phyloP scores from a whole-genome alignment of 495 filamentous ascomycete species.

The Staphylotrichum longicolle region DNA sequence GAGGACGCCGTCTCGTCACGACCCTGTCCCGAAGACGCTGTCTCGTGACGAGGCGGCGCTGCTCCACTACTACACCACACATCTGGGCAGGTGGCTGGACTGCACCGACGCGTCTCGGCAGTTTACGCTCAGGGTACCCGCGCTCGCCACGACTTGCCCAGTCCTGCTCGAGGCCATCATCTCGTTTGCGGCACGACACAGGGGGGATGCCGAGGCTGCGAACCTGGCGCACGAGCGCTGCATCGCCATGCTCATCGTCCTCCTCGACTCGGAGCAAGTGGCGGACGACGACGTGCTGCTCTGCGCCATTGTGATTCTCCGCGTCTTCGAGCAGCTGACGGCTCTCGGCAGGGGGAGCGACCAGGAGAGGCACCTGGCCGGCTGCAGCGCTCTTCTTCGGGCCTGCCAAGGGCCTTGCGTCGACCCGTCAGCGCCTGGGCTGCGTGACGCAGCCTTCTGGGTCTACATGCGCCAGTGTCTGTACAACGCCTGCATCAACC shows the following conservation, averaged over 20 bases:
- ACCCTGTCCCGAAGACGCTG: neutral
- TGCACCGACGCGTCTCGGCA: constrained; percentile 6
- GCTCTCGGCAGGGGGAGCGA: constrained; percentile 3
- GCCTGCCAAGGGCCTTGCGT: constrained; percentile 1
- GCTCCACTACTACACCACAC: neutral
- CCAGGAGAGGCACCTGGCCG: constrained; percentile 1
- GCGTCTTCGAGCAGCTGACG: constrained; percentile 2
- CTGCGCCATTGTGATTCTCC: constrained; percentile 3
- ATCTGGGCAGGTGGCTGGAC: constrained; percentile 1
- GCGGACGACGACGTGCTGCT: neutral
- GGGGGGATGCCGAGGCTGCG: neutral
- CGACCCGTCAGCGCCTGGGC: constrained; percentile 1
- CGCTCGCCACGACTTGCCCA: neutral
- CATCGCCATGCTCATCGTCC: constrained; percentile 1
- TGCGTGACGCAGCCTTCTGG: constrained; percentile 4
- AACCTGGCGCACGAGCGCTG: constrained; percentile 2
- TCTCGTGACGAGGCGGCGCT: neutral
- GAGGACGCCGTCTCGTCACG: no score
- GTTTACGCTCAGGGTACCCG: constrained; percentile 5
- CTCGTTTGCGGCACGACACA: constrained; percentile 2
- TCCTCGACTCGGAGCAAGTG: neutral
- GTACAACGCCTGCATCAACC: constrained; percentile 6
- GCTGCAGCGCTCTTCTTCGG: constrained; percentile 4
- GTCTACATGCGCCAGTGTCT: constrained; percentile 7
- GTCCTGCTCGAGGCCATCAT: neutral